Conservation (phyloP, 1,284 basidiomycete genomes). For the Mrakiaceae sp. region DNA sequence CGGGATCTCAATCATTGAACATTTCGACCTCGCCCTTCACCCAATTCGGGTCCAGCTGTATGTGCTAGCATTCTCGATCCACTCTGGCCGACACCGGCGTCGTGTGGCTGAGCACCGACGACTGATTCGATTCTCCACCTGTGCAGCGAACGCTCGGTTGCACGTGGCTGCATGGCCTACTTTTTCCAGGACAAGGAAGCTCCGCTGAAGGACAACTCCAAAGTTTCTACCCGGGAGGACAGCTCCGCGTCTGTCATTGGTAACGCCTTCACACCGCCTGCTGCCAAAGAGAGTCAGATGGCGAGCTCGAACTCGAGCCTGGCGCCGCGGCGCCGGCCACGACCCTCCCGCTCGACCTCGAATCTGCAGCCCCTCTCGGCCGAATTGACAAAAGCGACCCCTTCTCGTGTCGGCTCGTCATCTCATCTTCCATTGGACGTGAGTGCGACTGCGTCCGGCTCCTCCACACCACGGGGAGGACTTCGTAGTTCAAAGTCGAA, state of each 20-base stretch:
- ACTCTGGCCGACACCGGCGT: conserved; percentile 58
- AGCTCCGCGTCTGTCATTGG: too few species aligned
- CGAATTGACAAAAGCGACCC: background rate
- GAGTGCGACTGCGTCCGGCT: background rate
- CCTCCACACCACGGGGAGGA: background rate
- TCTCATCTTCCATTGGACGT: background rate
- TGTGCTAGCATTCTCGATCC: background rate
- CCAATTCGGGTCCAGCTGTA: conserved; percentile 43
- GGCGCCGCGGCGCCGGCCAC: background rate
- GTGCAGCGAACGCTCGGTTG: conserved; percentile 56
- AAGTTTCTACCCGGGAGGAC: background rate
- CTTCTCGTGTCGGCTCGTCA: background rate
- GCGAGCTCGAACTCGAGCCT: background rate
- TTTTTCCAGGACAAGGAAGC: conserved; percentile 42
- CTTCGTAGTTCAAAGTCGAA: conserved; percentile 8
- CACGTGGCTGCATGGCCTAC: conserved; percentile 77
- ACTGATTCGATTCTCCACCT: conserved; percentile 58
- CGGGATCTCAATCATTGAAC: conserved; percentile 82
- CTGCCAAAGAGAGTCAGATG: background rate
- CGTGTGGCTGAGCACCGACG: conserved; percentile 37
- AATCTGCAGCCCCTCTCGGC: background rate
- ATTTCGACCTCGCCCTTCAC: conserved; percentile 70
- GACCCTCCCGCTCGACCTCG: background rate
- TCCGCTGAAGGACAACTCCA: conserved; percentile 22
- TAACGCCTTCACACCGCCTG: background rate